Evolutionary conservation across 305 asterid genomes (phyloP), one percentile per base, ranked within the genome.

Genomic region (Ajuga reptans): DNA sequence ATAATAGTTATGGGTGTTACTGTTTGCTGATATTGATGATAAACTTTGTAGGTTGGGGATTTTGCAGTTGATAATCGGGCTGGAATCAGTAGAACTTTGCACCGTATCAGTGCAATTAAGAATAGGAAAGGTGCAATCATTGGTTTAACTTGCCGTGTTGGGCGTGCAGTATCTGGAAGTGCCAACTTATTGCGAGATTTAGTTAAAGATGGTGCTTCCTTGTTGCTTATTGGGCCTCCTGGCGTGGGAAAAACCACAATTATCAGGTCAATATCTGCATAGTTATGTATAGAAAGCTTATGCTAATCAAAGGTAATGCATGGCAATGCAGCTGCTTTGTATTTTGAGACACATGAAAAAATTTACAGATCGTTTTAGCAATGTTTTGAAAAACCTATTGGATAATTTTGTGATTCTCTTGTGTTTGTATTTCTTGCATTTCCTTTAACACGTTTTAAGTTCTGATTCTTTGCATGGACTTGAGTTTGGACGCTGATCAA

Each of bases 231-330:
- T 63, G 98, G 98, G 64, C 98, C 98, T 72, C 98, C 98, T 27
- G 97, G 97, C 70, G 96, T 91, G 68, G 97, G 97, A 6, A 91
- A 91, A 83, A 91, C 96, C 55, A 91, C 97, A 54, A 89, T 91
- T 73, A 91, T 91, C 80, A 89, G 97, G 97, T 89, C 21, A 62
- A 71, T 60, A 43, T 63, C 43, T 60, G 64, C 70, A 21, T 70
- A 16, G 46, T 27, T 55, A 18, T 37, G 58, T 29, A 33, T 37
- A 53, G 27, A 57, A 37, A 43, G 15, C 4, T 33, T 4, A 41
- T 17, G 7, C 37, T 11, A 59, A 69, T 51, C 29, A 17, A 45
- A 56, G 33, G 31, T 15, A 6, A 47, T 68, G 58, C 16, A 43
- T 63, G 62, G 68, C 16, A 18, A 52, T 15, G 57, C 17, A 15